Evolutionary conservation across 257 asterid species (phyloP).

Genomic region (Capsicum pubescens): DNA sequence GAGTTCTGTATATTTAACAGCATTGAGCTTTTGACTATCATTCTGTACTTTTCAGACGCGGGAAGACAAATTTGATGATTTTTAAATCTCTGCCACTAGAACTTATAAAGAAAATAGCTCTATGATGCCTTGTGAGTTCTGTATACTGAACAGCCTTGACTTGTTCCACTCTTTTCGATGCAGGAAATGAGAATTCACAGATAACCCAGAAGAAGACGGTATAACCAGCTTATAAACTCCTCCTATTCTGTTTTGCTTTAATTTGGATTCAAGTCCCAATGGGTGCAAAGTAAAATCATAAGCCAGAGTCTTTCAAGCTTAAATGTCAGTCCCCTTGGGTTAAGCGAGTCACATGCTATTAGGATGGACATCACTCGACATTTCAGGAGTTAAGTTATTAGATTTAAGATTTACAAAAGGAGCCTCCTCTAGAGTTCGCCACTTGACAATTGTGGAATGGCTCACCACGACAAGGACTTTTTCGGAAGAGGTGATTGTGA

Average conservation of each 20-base stretch:
- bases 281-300: neutral
- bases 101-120: neutral
- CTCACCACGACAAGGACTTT: neutral
- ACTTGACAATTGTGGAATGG: neutral
- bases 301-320: neutral
- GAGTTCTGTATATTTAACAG: neutral
- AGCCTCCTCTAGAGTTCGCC: neutral
- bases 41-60: no score
- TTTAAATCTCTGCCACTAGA: slow-evolving; percentile 1
- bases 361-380: neutral
- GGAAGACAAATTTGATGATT: neutral
- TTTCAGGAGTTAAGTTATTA: neutral
- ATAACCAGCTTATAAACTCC: neutral
- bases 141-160: neutral
- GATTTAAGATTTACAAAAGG: neutral
- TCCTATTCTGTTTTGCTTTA: neutral
- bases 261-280: neutral
- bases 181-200: neutral
- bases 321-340: slow-evolving; percentile 2
- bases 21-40: neutral
- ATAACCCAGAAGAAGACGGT: neutral
- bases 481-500: neutral
- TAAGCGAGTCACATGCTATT: neutral
- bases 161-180: neutral
- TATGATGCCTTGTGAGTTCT: slow-evolving; percentile 7